These are phyloP conservation scores for Vaccinium vitisidaea DNA, from an alignment of 148 eudicot genomes.

Conservation along the genomic window DNA sequence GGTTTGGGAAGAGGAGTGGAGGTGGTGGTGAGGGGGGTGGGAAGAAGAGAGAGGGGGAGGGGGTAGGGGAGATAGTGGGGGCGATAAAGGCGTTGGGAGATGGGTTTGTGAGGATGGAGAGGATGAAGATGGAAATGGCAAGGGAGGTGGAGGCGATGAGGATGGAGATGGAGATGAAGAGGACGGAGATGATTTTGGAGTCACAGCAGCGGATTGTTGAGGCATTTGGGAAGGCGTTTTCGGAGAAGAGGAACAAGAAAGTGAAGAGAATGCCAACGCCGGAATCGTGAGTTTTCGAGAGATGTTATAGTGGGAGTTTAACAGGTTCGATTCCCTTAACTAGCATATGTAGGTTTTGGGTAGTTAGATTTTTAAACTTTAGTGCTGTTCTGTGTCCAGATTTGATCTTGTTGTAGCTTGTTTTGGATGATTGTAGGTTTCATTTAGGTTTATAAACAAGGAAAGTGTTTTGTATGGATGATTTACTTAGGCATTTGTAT, in stretches of 20 bases:
- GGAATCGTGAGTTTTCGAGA: constrained; percentile 9
- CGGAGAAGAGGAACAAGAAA: constrained; percentile 29
- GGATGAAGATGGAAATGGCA: constrained; percentile 72
- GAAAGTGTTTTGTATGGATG: constrained; percentile 1
- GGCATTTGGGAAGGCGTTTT: constrained; percentile 38
- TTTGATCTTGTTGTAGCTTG: constrained; percentile 1
- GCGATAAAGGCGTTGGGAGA: constrained; percentile 60
- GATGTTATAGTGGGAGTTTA: not conserved
- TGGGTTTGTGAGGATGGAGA: constrained; percentile 69
- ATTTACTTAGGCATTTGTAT: not conserved
- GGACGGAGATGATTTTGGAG: constrained; percentile 62
- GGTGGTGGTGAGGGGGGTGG: constrained; percentile 7
- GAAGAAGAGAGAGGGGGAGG: constrained; percentile 21
- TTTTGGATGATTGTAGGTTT: constrained; percentile 1
- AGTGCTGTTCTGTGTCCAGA: not conserved
- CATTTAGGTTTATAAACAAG: not conserved
- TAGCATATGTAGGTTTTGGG: not conserved
- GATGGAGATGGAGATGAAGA: constrained; percentile 80
- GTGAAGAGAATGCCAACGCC: constrained; percentile 21
- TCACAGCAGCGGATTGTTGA: constrained; percentile 58
- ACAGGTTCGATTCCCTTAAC: not conserved
- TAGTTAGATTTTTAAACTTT: constrained; percentile 1
- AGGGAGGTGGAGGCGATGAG: constrained; percentile 58
- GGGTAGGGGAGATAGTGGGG: constrained; percentile 50
- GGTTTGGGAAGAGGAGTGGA: constrained; percentile 6